Evolutionary conservation across 225 moss, liverwort and hornwort genomes (phyloP), one percentile per base, ranked within the genome.

Genomic region (Ulota crispa): DNA sequence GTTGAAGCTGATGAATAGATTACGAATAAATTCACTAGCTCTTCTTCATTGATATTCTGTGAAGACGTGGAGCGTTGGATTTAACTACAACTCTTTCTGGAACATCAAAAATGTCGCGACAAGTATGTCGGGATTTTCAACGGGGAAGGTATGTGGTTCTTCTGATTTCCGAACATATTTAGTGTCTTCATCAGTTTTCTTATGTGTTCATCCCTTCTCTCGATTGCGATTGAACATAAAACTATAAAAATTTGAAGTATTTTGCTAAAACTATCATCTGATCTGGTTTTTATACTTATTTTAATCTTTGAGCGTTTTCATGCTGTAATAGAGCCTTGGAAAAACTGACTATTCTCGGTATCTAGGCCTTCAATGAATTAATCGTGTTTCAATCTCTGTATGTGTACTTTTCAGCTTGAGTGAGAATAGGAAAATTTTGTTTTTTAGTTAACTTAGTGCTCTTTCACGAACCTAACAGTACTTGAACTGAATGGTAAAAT

Each of bases 91-190:
- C 37, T 24, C 61, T 43, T 59, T 19, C 65, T 78, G 66, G 28
- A 52, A 23, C 27, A 64, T 39, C 32, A 30, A 80, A 37, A 77
- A 98, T 98, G 98, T 92, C 80, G 83, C 91, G 94, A 32, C 89
- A 95, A 86, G 61, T 98, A 24, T 98, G 98, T 82, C 90, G 95
- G 30, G 98, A 98, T 85, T 98, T 98, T 82, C 98, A 91, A 80
- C 84, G 98, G 36, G 95, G 98, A 59, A 95, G 85, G 96, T 96
- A 79, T 83, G 93, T 61, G 21, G 9, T 39, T 76, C 28, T n/a
- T 26, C 39, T 78, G 68, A 27, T 70, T 66, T 37, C 57, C 23
- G 55, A 63, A 42, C 65, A 13, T 54, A 36, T 28, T 68, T 61
- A 15, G 47, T 50, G n/a, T 56, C 45, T 56, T 12, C 50, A 32